phyloP scores from a whole-genome alignment of 2,329 filamentous ascomycete genomes.

The Colletotrichum lupini region DNA sequence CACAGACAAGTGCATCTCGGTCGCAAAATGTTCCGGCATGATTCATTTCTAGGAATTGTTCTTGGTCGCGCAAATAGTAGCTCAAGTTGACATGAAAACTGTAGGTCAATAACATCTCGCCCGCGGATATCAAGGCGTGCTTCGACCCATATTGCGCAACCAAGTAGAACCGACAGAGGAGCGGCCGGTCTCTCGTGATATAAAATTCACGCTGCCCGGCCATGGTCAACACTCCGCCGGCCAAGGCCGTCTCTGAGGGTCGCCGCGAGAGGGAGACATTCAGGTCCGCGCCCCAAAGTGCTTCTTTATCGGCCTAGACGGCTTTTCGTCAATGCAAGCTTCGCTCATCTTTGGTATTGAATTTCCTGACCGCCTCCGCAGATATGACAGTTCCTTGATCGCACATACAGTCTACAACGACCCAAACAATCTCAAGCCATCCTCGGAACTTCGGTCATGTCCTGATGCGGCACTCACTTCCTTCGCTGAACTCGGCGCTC shows the following conservation, averaged over 20 bases:
- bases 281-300: constrained; percentile 29
- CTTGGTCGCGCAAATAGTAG: neutral
- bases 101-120: neutral
- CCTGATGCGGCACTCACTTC: constrained; percentile 55
- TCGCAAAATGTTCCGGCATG: neutral
- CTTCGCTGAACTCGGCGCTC: constrained; percentile 60
- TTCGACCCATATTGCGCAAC: too few species aligned
- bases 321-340: neutral
- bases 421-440: constrained; percentile 35
- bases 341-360: neutral
- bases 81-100: neutral
- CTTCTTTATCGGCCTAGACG: neutral
- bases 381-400: constrained; percentile 32
- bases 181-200: neutral
- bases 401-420: constrained; percentile 36
- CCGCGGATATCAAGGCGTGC: neutral
- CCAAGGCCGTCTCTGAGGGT: constrained; percentile 34
- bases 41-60: neutral
- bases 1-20: neutral
- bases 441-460: constrained; percentile 40
- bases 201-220: too few species aligned
- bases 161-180: neutral
- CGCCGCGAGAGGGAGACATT: constrained; percentile 45
- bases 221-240: neutral
- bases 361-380: neutral